Evolutionary conservation across 225 moss, liverwort and hornwort species (phyloP).

Genomic region (Climacium dendroides): DNA sequence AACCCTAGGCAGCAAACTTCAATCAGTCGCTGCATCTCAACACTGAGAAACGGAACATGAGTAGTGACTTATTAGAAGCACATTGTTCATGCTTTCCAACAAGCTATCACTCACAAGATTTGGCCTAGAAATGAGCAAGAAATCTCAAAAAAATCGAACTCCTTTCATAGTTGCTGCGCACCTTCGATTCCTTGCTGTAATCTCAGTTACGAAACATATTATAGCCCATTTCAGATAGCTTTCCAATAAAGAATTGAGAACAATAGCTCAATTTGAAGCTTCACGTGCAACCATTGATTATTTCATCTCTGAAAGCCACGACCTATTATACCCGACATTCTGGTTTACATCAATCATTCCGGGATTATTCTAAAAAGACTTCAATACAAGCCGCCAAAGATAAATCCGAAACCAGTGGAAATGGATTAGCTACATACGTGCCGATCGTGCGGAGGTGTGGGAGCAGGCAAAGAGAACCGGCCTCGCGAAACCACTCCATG

Average conservation of each 20-base stretch:
- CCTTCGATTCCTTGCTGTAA: neutral
- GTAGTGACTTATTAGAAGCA: neutral
- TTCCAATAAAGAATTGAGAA: neutral
- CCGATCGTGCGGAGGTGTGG: conserved; percentile 94
- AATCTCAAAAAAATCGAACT: neutral
- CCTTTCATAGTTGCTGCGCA: neutral
- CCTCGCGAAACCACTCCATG: conserved; percentile 82
- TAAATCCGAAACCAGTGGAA: neutral
- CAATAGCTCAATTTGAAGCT: neutral
- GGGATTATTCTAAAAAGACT: neutral
- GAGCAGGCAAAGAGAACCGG: conserved; percentile 93
- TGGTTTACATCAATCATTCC: neutral
- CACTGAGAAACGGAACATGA: neutral
- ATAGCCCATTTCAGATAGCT: neutral
- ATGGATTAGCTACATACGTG: conserved; percentile 32
- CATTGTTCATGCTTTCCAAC: neutral
- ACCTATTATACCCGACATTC: neutral
- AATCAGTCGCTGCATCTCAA: neutral
- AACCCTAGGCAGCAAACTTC: neutral
- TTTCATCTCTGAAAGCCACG: neutral
- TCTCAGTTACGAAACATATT: neutral
- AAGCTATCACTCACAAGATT: neutral
- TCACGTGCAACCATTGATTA: neutral
- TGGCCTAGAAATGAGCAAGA: neutral
- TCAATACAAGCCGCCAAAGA: neutral